Conservation (phyloP, 805 yeast genomes). For the Kuraishia floccosa region DNA sequence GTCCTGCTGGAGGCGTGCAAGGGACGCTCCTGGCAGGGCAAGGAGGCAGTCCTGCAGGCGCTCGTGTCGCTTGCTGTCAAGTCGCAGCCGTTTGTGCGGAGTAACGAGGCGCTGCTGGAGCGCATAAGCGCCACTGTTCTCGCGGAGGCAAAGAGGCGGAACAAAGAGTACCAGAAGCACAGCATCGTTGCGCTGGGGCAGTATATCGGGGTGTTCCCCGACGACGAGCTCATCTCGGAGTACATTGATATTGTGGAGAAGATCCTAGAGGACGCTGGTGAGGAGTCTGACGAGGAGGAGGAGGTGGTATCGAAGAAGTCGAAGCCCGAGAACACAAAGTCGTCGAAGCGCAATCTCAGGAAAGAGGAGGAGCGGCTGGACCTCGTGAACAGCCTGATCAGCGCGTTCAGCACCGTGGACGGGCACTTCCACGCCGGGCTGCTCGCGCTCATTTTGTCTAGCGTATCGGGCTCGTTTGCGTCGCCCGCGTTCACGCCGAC, state of each 20-base stretch:
- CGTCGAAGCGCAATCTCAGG: conserved; percentile 28
- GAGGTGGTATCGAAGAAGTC: conserved; percentile 2
- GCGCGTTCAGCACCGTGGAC: conserved; percentile 15
- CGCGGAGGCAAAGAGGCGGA: conserved; percentile 50
- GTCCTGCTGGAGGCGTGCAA: conserved; percentile 47
- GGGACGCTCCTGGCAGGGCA: conserved; percentile 86
- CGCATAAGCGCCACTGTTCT: conserved; percentile 31
- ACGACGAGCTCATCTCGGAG: conserved; percentile 20
- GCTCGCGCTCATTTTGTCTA: conserved; percentile 5
- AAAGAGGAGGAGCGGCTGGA: conserved; percentile 35
- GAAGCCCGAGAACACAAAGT: conserved; percentile 12
- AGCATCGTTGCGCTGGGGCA: conserved; percentile 42
- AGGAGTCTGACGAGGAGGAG: conserved; percentile 15
- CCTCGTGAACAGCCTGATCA: conserved; percentile 23
- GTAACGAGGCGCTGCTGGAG: conserved; percentile 17
- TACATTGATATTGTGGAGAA: conserved; percentile 24
- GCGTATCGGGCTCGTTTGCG: conserved; percentile 15
- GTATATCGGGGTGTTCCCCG: conserved; percentile 29
- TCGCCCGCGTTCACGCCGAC: conserved; percentile 22
- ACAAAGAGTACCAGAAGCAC: conserved; percentile 43
- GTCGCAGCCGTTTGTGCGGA: conserved; percentile 21
- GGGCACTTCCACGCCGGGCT: conserved; percentile 9
- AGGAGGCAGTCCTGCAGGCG: conserved; percentile 65
- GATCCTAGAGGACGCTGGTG: conserved; percentile 26
- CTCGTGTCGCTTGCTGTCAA: conserved; percentile 46